Evolutionary conservation across 1,284 basidiomycete species (phyloP).

Genomic region (Ustilago esculenta): DNA sequence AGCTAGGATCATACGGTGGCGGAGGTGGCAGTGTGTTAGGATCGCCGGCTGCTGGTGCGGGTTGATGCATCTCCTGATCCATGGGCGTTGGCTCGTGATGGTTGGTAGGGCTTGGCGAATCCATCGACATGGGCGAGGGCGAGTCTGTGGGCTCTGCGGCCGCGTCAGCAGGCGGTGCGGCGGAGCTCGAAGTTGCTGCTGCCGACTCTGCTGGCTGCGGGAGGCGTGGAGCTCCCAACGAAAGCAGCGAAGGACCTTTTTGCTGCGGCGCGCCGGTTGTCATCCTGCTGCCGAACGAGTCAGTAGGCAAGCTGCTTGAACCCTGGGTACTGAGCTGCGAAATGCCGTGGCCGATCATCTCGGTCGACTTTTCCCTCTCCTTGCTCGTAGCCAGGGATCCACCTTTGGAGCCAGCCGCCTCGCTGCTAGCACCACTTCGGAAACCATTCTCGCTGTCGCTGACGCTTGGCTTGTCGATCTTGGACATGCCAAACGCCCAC

Average conservation of each 20-base stretch:
- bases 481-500: slow-evolving; percentile 90
- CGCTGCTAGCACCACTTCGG: slow-evolving; percentile 48
- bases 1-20: slow-evolving; percentile 72
- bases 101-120: slow-evolving; percentile 34
- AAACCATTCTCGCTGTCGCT: slow-evolving; percentile 51
- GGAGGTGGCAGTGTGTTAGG: slow-evolving; percentile 72
- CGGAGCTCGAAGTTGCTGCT: slow-evolving; percentile 9
- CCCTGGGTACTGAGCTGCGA: slow-evolving; percentile 75
- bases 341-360: slow-evolving; percentile 72
- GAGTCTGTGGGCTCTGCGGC: slow-evolving; percentile 52
- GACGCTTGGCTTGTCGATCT: slow-evolving; percentile 66
- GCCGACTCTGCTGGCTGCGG: slow-evolving; percentile 20
- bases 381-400: slow-evolving; percentile 39
- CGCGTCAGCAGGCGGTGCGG: slow-evolving; percentile 18
- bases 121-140: slow-evolving; percentile 53
- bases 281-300: slow-evolving; percentile 72
- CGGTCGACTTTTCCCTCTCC: slow-evolving; percentile 70
- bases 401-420: slow-evolving; percentile 47
- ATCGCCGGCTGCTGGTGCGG: slow-evolving; percentile 71
- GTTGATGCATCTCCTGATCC: slow-evolving; percentile 44
- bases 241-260: slow-evolving; percentile 80
- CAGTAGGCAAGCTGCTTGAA: slow-evolving; percentile 59
- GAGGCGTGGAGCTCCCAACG: slow-evolving; percentile 70
- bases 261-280: slow-evolving; percentile 67
- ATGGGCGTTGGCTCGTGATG: slow-evolving; percentile 30